phyloP scores from a whole-genome alignment of 805 yeast species.

The Ogataea zsoltii region DNA sequence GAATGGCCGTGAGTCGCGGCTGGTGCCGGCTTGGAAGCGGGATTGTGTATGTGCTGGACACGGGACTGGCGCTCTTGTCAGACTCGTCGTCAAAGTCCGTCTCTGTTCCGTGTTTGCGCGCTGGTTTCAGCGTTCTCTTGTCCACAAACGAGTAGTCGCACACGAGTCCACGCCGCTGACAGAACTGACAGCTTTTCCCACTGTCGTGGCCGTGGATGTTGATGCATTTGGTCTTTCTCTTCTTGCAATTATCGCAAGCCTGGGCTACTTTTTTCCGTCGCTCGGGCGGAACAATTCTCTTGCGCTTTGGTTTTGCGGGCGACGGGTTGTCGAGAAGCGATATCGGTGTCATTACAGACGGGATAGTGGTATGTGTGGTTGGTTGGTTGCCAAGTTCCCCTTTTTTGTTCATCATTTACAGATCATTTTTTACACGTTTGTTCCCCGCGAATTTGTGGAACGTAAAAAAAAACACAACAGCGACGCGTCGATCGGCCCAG shows the following conservation, averaged over 20 bases:
- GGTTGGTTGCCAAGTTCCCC: too few species aligned
- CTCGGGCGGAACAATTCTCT: conserved; percentile 18
- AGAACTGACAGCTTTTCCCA: conserved; percentile 15
- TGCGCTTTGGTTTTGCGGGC: conserved; percentile 6
- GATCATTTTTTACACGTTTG: background rate
- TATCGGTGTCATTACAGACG: too few species aligned
- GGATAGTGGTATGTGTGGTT: too few species aligned
- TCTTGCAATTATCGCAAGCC: conserved; percentile 50
- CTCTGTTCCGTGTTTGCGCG: background rate
- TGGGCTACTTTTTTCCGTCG: conserved; percentile 40
- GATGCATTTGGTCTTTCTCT: conserved; percentile 34
- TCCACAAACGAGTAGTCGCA: conserved; percentile 26
- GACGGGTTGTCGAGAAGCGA: background rate
- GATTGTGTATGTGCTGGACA: background rate
- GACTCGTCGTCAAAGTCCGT: background rate
- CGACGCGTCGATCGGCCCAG: background rate
- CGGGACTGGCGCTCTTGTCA: background rate
- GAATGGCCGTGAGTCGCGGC: conserved; percentile 1
- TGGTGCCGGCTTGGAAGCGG: background rate
- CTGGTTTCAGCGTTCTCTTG: conserved; percentile 14
- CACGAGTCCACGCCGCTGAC: conserved; percentile 28
- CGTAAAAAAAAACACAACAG: background rate
- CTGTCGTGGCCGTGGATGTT: conserved; percentile 19
- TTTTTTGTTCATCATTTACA: background rate
- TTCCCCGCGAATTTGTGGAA: background rate